phyloP scores from a whole-genome alignment of 2,329 filamentous ascomycete species.

The Epichloe typhina region DNA sequence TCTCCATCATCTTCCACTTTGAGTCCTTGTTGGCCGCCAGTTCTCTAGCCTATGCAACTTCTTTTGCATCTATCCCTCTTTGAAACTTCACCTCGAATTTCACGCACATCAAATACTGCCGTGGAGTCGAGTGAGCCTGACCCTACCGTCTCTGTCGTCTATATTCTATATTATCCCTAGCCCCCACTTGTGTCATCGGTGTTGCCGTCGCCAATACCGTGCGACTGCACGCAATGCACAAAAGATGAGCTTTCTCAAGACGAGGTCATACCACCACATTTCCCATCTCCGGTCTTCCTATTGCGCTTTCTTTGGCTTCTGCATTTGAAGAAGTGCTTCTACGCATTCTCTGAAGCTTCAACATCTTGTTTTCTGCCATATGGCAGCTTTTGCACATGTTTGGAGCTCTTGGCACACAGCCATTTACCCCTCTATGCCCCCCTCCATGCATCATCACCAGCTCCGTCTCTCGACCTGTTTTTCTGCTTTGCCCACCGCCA shows the following conservation, averaged over 20 bases:
- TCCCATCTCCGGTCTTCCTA: neutral
- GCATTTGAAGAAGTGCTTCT: neutral
- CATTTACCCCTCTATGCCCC: neutral
- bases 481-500: neutral
- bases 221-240: conserved; percentile 22
- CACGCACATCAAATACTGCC: neutral
- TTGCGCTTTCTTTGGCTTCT: neutral
- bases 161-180: neutral
- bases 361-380: neutral
- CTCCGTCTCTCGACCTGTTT: neutral
- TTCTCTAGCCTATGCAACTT: neutral
- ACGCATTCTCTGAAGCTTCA: neutral
- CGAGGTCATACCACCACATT: conserved; percentile 18
- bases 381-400: neutral
- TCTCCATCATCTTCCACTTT: neutral
- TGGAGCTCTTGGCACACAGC: neutral
- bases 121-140: neutral
- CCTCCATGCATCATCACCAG: conserved; percentile 1
- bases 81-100: neutral
- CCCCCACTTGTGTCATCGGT: neutral
- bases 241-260: conserved; percentile 31
- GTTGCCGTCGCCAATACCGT: conserved; percentile 11
- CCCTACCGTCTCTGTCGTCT: neutral
- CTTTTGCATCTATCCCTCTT: neutral
- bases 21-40: neutral